Percentiles rank a stretch among this genome's conserved stretches.
These are phyloP conservation scores for Leccinum rimulosum DNA, from an alignment of 768 basidiomycete genomes.

Conservation along the genomic window DNA sequence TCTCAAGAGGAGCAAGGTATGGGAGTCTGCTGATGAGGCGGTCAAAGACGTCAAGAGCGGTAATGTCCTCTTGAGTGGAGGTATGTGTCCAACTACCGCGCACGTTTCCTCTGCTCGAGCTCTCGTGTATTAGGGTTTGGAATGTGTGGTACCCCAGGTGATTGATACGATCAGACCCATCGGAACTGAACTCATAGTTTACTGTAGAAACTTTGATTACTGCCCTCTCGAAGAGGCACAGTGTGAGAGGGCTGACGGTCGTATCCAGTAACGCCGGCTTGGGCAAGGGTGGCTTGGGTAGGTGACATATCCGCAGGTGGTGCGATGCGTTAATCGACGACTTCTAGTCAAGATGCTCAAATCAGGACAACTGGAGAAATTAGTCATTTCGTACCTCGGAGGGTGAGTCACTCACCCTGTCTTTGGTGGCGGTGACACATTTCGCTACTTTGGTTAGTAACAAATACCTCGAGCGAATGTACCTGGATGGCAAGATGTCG, in stretches of 20 bases:
- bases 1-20: conserved; percentile 54
- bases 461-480: conserved; percentile 78
- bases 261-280: conserved; percentile 85
- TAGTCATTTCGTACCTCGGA: conserved; percentile 87
- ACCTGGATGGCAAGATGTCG: conserved; percentile 75
- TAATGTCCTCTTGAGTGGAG: conserved; percentile 73
- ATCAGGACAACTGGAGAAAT: conserved; percentile 70
- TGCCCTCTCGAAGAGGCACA: conserved; percentile 68
- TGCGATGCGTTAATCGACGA: background rate
- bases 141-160: conserved; percentile 80
- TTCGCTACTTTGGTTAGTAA: conserved; percentile 45
- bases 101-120: background rate
- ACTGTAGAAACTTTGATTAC: conserved; percentile 70
- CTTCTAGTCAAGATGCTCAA: conserved; percentile 65
- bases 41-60: conserved; percentile 80
- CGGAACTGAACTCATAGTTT: background rate
- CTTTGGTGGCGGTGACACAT: background rate
- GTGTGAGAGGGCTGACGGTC: conserved; percentile 68
- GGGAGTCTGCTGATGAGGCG: conserved; percentile 75
- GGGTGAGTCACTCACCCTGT: conserved; percentile 42
- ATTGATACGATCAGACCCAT: conserved; percentile 4
- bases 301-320: background rate
- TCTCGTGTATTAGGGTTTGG: conserved; percentile 67
- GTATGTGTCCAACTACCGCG: conserved; percentile 44
- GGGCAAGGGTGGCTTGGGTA: conserved; percentile 67